Base-by-base conservation (phyloP, 257 asterid species). In the Salvia splendens region DNA sequence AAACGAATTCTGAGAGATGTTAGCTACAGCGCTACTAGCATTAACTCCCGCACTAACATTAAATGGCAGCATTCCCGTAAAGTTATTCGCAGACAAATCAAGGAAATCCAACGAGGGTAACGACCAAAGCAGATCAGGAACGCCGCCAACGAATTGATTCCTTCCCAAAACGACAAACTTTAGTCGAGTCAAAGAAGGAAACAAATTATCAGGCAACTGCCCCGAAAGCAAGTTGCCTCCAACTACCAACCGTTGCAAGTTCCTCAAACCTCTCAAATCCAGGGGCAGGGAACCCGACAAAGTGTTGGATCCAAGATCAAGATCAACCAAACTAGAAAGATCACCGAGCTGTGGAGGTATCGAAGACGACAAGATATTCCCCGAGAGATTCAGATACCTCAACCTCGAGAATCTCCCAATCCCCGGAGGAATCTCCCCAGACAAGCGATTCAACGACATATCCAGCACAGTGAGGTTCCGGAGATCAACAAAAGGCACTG, bases 291-390 rank as follows among this genome's bases (percentile, higher is more conserved):
- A 16, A 20, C 96, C 97, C 6, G 82, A 71, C 24, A 94, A 74
- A 8, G 77, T 68, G 78, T 94, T 94, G 75, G 66, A 81, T 59
- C 96, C 87, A 48, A 94, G 85, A 84, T 94, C 96, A 80, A 91
- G 91, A 57, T 84, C 89, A 78, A 83, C 79, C 68, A 94, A 78
- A 61, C 65, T 78, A 52, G 93, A 77, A 79, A 89, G 93, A 60
- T 76, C 73, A 61, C 96, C 90, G 42, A 94, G 82, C 69, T 89
- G 91, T 64, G 91, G 68, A 1, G 98, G 99, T 68, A 94, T 81
- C 2, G 77, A 75, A 68, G 98, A 87, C 12, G 95, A 84, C 79
- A 94, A 83, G 64, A 63, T 83, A 64, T 91, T 94, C 52, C 82
- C 46, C 12, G 99, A 91, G 52, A 94, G 82, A 79, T 88, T 91